Evolutionary conservation across 495 filamentous ascomycete species (phyloP).

Genomic region (Podospora pseudoanserina): DNA sequence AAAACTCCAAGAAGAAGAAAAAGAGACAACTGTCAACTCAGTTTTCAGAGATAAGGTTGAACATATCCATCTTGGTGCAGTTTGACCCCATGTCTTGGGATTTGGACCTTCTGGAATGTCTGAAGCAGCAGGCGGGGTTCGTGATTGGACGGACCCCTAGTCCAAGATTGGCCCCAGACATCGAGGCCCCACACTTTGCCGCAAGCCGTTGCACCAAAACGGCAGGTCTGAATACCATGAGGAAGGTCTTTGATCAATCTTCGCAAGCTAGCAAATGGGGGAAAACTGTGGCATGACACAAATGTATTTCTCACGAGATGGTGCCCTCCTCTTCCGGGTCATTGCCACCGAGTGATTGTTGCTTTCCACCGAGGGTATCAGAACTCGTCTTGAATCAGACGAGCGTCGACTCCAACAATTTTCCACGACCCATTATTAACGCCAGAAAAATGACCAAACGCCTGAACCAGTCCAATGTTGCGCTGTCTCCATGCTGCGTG

Average conservation of each 20-base stretch:
- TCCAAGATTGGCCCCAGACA: background rate
- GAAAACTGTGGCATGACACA: background rate
- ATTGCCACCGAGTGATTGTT: background rate
- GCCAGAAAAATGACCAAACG: background rate
- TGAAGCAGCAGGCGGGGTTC: background rate
- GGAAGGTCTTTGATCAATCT: background rate
- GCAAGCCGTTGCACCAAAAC: slow-evolving; percentile 1
- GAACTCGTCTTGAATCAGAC: background rate
- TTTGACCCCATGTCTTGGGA: background rate
- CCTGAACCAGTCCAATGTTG: background rate
- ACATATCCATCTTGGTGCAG: background rate
- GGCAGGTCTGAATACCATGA: background rate
- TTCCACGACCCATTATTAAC: background rate
- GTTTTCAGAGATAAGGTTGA: background rate
- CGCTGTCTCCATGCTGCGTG: background rate
- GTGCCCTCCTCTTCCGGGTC: background rate
- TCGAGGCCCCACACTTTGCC: background rate
- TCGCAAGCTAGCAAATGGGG: background rate
- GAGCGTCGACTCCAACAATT: background rate
- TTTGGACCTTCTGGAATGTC: slow-evolving; percentile 5
- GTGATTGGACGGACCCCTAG: slow-evolving; percentile 1
- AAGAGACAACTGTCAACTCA: background rate
- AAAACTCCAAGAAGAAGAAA: background rate
- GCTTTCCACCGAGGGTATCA: background rate
- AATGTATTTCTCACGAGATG: background rate